These are phyloP conservation scores for Cordyceps cateniannulata DNA, from an alignment of 2,329 filamentous ascomycete species.

Conservation along the genomic window DNA sequence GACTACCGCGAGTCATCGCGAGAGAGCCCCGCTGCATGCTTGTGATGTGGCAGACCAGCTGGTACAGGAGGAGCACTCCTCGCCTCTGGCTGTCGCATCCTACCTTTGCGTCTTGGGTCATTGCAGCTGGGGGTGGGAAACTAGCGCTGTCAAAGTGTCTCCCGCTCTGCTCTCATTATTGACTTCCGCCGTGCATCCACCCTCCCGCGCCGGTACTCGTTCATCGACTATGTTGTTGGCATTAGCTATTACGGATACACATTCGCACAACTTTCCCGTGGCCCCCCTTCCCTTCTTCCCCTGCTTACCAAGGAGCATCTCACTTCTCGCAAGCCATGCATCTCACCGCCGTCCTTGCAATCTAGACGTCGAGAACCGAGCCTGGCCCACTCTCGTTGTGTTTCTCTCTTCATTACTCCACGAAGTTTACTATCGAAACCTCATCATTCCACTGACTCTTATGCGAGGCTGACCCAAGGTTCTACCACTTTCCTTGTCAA, in stretches of 20 bases:
- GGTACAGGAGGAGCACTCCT: background rate
- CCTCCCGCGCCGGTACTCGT: conserved; percentile 1
- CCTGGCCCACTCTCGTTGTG: conserved; percentile 4
- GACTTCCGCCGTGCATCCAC: background rate
- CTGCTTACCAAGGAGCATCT: background rate
- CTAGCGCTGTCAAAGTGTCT: conserved; percentile 11
- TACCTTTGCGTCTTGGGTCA: conserved; percentile 1
- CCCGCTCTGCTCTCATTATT: background rate
- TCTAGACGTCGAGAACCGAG: conserved; percentile 3
- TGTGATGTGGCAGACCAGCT: conserved; percentile 9
- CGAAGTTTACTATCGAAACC: conserved; percentile 5
- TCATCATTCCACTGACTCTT: conserved; percentile 8
- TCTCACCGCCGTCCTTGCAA: conserved; percentile 8
- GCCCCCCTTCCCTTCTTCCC: background rate
- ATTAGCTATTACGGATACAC: background rate
- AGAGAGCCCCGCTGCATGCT: conserved; percentile 5
- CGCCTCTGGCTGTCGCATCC: background rate
- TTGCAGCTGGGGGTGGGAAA: background rate
- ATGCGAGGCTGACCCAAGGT: conserved; percentile 11
- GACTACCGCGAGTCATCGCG: conserved; percentile 14
- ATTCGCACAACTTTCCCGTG: background rate
- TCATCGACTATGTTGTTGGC: conserved; percentile 1
- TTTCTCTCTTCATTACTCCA: conserved; percentile 3
- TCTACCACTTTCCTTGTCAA: background rate
- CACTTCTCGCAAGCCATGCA: background rate